phyloP scores from a whole-genome alignment of 495 filamentous ascomycete species.

The Neurospora sp. region DNA sequence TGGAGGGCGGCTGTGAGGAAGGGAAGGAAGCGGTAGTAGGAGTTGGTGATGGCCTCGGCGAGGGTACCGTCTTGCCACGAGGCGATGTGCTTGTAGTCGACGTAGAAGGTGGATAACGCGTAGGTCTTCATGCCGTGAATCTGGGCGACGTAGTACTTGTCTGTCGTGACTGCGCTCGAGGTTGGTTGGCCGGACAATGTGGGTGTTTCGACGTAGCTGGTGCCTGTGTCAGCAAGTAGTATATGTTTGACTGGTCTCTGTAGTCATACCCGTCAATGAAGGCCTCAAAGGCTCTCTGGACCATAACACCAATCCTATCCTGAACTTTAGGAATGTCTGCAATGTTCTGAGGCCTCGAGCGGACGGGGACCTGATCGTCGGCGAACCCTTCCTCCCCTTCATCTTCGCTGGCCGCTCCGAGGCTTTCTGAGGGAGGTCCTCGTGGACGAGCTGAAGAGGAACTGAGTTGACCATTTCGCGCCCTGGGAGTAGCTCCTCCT shows the following conservation, averaged over 20 bases:
- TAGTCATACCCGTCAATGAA: conserved; percentile 69
- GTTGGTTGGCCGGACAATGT: conserved; percentile 60
- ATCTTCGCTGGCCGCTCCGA: conserved; percentile 51
- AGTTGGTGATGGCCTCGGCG: conserved; percentile 70
- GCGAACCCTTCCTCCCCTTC: conserved; percentile 46
- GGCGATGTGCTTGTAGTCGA: conserved; percentile 85
- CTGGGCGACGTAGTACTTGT: conserved; percentile 94
- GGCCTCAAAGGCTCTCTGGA: conserved; percentile 75
- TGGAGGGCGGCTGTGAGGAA: conserved; percentile 86
- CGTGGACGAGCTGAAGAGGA: conserved; percentile 51
- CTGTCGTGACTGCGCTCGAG: conserved; percentile 64
- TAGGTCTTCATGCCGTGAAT: conserved; percentile 81
- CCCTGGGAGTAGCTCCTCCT: conserved; percentile 25
- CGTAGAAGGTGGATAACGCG: conserved; percentile 89
- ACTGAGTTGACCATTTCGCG: conserved; percentile 22
- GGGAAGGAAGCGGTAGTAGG: conserved; percentile 92
- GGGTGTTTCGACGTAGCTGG: conserved; percentile 68
- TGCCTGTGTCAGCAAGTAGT: neutral
- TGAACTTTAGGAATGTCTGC: conserved; percentile 68
- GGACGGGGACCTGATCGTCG: conserved; percentile 44
- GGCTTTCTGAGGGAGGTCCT: conserved; percentile 56
- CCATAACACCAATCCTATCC: conserved; percentile 74
- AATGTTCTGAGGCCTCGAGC: conserved; percentile 48
- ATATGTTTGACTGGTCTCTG: neutral
- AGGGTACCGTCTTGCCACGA: conserved; percentile 60